A percentile compares a stretch with the other conserved stretches of the same genome.
Evolutionary conservation across 768 basidiomycete species (phyloP).

Genomic region (Rhodocollybia butyracea): DNA sequence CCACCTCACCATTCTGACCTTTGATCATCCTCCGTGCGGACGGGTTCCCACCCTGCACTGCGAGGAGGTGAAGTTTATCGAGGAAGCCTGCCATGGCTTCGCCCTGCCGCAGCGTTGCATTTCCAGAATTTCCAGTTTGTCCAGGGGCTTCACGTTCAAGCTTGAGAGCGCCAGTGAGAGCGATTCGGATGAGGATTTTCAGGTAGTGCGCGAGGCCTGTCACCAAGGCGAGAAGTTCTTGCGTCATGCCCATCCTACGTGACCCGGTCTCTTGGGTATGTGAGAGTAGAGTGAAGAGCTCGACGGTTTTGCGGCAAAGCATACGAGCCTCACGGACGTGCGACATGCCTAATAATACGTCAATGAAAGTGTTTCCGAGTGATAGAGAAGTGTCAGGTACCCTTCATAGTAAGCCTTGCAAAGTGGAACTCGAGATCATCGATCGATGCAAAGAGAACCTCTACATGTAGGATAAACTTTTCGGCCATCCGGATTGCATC

Average conservation of each 20-base stretch:
- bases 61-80: constrained; percentile 89
- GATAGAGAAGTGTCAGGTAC: constrained; percentile 44
- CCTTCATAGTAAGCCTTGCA: constrained; percentile 74
- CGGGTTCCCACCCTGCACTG: constrained; percentile 81
- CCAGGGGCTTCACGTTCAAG: constrained; percentile 71
- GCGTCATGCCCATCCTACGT: constrained; percentile 92
- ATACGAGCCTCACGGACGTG: constrained; percentile 98
- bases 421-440: constrained; percentile 95
- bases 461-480: constrained; percentile 97
- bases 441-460: constrained; percentile 94
- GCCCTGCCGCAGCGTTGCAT: constrained; percentile 32
- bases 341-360: constrained; percentile 72
- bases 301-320: constrained; percentile 98
- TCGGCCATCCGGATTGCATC: constrained; percentile 99
- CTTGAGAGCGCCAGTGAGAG: constrained; percentile 92
- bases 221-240: constrained; percentile 93
- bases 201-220: constrained; percentile 99
- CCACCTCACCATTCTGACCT: constrained; percentile 56
- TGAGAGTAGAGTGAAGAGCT: constrained; percentile 93
- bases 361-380: constrained; percentile 2
- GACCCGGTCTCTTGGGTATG: constrained; percentile 93
- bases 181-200: constrained; percentile 98
- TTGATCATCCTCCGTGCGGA: constrained; percentile 73
- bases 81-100: constrained; percentile 89
- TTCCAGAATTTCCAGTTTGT: constrained; percentile 28